Conservation (phyloP, 208 protist genomes). For the Acanthamoeba royreba region DNA sequence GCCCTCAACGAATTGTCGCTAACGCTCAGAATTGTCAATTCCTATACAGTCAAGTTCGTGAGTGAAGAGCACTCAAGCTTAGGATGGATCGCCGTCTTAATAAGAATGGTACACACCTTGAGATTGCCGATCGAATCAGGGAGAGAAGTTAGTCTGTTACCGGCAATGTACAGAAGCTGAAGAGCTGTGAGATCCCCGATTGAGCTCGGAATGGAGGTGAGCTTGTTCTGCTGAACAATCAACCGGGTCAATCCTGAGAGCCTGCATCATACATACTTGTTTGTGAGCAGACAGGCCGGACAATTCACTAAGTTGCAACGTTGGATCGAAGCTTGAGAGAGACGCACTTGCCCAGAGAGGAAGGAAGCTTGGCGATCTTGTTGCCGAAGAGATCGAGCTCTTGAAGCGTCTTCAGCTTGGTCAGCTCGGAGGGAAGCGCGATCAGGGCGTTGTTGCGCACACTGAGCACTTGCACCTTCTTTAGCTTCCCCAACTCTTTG, state of each 20-base stretch:
- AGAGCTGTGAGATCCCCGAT: slow-evolving; percentile 24
- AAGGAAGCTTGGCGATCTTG: slow-evolving; percentile 26
- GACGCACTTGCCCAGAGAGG: slow-evolving; percentile 21
- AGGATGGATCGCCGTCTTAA: background rate
- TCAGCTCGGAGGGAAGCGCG: background rate
- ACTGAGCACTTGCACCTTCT: background rate
- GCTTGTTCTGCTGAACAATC: slow-evolving; percentile 18
- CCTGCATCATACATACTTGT: background rate
- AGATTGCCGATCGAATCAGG: slow-evolving; percentile 16
- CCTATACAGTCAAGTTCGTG: background rate
- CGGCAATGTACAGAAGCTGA: background rate
- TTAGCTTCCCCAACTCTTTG: background rate
- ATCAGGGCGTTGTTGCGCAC: slow-evolving; percentile 5
- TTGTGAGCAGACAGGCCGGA: background rate
- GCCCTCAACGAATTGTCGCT: background rate
- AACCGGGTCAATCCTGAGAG: background rate
- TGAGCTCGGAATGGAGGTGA: background rate
- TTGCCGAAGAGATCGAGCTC: slow-evolving; percentile 30
- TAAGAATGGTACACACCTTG: background rate
- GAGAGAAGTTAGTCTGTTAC: background rate
- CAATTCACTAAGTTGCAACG: background rate
- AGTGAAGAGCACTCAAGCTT: background rate
- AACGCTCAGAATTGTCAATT: slow-evolving; percentile 17
- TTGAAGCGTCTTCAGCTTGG: background rate
- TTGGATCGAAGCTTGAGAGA: background rate